Evolutionary conservation across 352 stramenopile species (phyloP), one percentile per base, ranked within the genome.

Genomic region (Pythium utonaiense): DNA sequence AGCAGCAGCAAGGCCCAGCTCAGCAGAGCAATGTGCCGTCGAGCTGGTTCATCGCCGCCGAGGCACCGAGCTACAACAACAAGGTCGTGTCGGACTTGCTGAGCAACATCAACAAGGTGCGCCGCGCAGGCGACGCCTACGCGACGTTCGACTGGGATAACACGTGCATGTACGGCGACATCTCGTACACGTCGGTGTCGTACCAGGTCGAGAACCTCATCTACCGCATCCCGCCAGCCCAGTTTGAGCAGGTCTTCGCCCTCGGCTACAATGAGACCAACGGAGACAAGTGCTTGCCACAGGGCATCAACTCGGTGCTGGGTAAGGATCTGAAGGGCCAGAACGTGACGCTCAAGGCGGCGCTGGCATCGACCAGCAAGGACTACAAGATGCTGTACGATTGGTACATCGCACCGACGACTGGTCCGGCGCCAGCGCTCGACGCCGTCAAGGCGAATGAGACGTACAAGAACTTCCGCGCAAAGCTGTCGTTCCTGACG

Each of bases 141-240:
- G 73, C 67, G 24, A 67, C 80, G 38, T 84, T 84, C 53, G 77
- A 84, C 61, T 84, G 77, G 77, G 77, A 86, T 59, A 84, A 84
- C 67, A 87, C 77, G 60, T 83, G 75, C 71, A 83, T 81, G 70
- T 87, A 66, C 60, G 75, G 77, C 41, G 75, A 87, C 65, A 85
- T 87, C 53, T 83, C 73, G 68, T 84, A 87, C 71, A 84, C 77
- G 25, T 81, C 73, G 9, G 69, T 85, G 21, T 73, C 69, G 53
- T 87, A 82, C 69, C 75, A 87, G 42, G 67, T 87, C 41, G 67
- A 83, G 52, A 83, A 66, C 45, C 66, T 87, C 27, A 63, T 79
- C 58, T 87, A 78, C 63, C 77, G 77, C 33, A 70, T 87, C 48
- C 36, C 53, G 0, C 75, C 77, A 2, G 57, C 71, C 9, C 48